Percentiles rank a stretch among this genome's conserved stretches.
phyloP scores from a whole-genome alignment of 2,329 filamentous ascomycete species.

The Cryphonectria radicalis region DNA sequence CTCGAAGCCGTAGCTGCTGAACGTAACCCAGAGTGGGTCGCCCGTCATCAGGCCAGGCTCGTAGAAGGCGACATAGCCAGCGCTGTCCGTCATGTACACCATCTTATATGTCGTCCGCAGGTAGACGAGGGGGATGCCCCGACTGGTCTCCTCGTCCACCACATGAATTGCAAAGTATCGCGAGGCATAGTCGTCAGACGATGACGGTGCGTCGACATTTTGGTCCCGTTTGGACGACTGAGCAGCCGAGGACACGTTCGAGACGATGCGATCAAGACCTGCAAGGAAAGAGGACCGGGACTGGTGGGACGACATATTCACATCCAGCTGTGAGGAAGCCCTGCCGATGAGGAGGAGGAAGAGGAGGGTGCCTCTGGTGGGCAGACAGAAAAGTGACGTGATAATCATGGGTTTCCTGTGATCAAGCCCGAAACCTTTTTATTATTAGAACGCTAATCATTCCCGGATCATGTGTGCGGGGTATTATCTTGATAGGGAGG shows the following conservation, averaged over 20 bases:
- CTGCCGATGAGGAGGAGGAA: background rate
- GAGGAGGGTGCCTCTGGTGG: background rate
- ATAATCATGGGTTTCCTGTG: background rate
- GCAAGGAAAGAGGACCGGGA: constrained; percentile 21
- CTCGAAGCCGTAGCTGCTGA: constrained; percentile 29
- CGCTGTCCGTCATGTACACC: constrained; percentile 29
- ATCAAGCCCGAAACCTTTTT: background rate
- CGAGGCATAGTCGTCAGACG: background rate
- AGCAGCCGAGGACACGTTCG: constrained; percentile 21
- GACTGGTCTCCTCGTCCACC: constrained; percentile 20
- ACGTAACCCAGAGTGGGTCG: constrained; percentile 25
- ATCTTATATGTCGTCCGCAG: constrained; percentile 26
- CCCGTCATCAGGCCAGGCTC: constrained; percentile 28
- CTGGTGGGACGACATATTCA: background rate
- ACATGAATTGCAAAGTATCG: constrained; percentile 24
- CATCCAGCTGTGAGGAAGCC: background rate
- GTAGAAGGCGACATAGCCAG: constrained; percentile 28
- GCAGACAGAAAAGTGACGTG: background rate
- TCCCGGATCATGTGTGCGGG: background rate
- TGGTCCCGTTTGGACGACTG: constrained; percentile 11
- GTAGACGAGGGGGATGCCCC: constrained; percentile 25
- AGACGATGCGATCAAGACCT: constrained; percentile 17
- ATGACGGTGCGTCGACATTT: background rate
- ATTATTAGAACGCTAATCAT: background rate
- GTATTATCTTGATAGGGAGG: background rate